phyloP scores from a whole-genome alignment of 345 rosid genomes.

The Noccaea caerulescens region DNA sequence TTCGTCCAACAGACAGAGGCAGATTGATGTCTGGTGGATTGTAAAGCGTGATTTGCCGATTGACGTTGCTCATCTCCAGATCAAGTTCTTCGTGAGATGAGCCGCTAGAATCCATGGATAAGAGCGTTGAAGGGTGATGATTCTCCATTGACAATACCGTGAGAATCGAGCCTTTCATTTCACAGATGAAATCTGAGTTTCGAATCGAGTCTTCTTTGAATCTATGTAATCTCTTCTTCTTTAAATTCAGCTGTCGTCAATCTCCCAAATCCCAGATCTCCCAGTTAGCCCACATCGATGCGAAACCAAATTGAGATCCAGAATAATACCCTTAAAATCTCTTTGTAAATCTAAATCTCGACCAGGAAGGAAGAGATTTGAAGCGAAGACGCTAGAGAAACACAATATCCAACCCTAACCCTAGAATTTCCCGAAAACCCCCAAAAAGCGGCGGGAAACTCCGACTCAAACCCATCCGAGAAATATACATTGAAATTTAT shows the following conservation, averaged over 20 bases:
- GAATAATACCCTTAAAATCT: background rate
- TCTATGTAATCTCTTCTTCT: background rate
- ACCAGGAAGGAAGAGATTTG: slow-evolving; percentile 27
- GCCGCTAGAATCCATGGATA: slow-evolving; percentile 94
- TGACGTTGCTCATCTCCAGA: slow-evolving; percentile 64
- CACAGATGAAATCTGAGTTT: background rate
- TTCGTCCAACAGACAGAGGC: slow-evolving; percentile 72
- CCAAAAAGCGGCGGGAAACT: slow-evolving; percentile 48
- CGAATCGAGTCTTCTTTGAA: background rate
- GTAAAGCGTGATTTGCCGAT: slow-evolving; percentile 66
- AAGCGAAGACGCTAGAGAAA: slow-evolving; percentile 43
- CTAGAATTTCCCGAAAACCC: slow-evolving; percentile 46
- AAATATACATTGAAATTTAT: slow-evolving; percentile 25
- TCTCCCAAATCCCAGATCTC: slow-evolving; percentile 42
- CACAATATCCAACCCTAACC: slow-evolving; percentile 47
- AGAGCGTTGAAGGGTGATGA: slow-evolving; percentile 89
- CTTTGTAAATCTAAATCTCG: slow-evolving; percentile 30
- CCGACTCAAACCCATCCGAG: slow-evolving; percentile 45
- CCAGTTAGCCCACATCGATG: slow-evolving; percentile 41
- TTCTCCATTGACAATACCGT: slow-evolving; percentile 79
- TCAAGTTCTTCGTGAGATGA: slow-evolving; percentile 84
- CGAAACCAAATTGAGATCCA: slow-evolving; percentile 3
- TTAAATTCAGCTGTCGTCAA: background rate
- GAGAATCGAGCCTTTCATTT: slow-evolving; percentile 50
- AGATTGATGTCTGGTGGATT: slow-evolving; percentile 93